Evolutionary conservation across 2,329 filamentous ascomycete species (phyloP).

Genomic region (Penicillium sp.): DNA sequence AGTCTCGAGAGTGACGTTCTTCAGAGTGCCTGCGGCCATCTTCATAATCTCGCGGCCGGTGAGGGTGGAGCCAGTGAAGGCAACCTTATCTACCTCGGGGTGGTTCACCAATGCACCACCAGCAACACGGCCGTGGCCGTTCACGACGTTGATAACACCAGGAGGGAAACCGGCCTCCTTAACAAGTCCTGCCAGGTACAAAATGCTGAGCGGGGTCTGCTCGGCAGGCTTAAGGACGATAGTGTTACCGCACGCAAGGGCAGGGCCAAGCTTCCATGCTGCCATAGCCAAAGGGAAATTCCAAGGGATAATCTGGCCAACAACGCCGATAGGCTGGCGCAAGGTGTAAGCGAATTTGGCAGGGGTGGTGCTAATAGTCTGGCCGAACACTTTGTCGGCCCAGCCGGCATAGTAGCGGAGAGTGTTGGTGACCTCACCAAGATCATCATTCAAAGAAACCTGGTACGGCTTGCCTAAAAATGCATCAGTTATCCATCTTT

Average conservation of each 20-base stretch:
- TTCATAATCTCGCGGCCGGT: slow-evolving; percentile 29
- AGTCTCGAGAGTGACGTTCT: slow-evolving; percentile 50
- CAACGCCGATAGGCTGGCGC: slow-evolving; percentile 75
- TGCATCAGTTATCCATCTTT: slow-evolving; percentile 6
- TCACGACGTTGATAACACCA: slow-evolving; percentile 26
- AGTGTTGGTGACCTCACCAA: slow-evolving; percentile 65
- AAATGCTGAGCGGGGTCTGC: slow-evolving; percentile 26
- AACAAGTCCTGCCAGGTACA: slow-evolving; percentile 23
- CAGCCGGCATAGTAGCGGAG: slow-evolving; percentile 86
- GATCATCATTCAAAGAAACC: slow-evolving; percentile 62
- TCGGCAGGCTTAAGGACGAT: slow-evolving; percentile 27
- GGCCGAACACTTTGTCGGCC: slow-evolving; percentile 88
- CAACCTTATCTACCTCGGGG: slow-evolving; percentile 23
- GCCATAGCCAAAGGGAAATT: slow-evolving; percentile 61
- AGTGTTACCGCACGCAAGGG: slow-evolving; percentile 27
- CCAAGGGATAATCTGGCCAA: slow-evolving; percentile 86
- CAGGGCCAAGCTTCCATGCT: slow-evolving; percentile 28
- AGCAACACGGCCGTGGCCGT: slow-evolving; percentile 26
- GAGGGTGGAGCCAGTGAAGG: slow-evolving; percentile 25
- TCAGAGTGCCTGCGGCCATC: slow-evolving; percentile 37
- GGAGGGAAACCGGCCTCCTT: slow-evolving; percentile 28
- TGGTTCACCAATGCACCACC: slow-evolving; percentile 25
- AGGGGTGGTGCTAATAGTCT: slow-evolving; percentile 60
- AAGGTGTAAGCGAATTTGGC: slow-evolving; percentile 82
- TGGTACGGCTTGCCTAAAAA: slow-evolving; percentile 44